A percentile compares a stretch with the other conserved stretches of the same genome.
Conservation (phyloP, 2,329 filamentous ascomycete species). For the Cladophialophora carrionii region DNA sequence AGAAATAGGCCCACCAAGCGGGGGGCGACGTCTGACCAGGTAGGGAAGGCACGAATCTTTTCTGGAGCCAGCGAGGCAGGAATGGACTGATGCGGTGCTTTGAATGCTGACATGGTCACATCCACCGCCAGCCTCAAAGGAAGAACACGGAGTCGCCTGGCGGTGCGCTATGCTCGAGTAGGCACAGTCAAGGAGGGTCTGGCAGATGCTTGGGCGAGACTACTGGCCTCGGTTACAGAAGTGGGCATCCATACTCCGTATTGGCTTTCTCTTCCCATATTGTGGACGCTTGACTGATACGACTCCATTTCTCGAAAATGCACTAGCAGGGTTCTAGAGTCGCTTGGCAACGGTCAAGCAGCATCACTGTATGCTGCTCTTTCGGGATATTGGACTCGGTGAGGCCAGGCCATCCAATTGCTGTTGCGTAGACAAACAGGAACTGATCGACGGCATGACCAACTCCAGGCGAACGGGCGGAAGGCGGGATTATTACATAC, state of each 20-base stretch:
- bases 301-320: slow-evolving; percentile 35
- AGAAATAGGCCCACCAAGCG: slow-evolving; percentile 13
- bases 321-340: slow-evolving; percentile 36
- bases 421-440: not conserved
- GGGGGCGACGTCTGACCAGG: slow-evolving; percentile 12
- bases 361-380: slow-evolving; percentile 13
- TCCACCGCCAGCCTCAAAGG: slow-evolving; percentile 23
- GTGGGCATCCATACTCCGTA: not conserved
- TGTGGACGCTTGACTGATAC: slow-evolving; percentile 23
- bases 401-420: not conserved
- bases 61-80: slow-evolving; percentile 16
- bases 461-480: slow-evolving; percentile 1
- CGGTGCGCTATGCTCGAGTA: slow-evolving; percentile 18
- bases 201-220: slow-evolving; percentile 15
- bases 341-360: slow-evolving; percentile 36
- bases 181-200: slow-evolving; percentile 12
- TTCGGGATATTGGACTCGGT: slow-evolving; percentile 17
- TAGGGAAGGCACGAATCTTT: slow-evolving; percentile 6
- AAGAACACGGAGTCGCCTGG: slow-evolving; percentile 20
- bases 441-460: not conserved
- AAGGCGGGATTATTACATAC: not conserved
- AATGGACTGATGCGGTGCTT: slow-evolving; percentile 16
- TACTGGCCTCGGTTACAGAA: slow-evolving; percentile 22
- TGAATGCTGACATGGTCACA: slow-evolving; percentile 36
- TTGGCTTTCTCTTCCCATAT: slow-evolving; percentile 15